These are phyloP conservation scores for Physcomitrium patens DNA, from an alignment of 225 moss, liverwort and hornwort genomes.

Conservation along the genomic window DNA sequence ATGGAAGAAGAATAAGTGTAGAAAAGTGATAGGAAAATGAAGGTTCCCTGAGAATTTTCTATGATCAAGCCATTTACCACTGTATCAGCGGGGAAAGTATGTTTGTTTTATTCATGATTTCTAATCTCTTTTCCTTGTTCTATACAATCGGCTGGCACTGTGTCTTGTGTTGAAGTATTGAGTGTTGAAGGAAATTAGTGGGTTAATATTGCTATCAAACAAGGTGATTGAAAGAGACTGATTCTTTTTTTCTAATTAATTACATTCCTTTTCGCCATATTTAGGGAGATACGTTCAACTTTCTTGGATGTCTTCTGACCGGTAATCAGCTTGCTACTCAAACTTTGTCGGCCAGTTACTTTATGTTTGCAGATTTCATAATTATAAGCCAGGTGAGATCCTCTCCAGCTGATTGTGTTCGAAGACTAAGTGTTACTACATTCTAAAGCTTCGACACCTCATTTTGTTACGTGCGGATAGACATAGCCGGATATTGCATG, in stretches of 20 bases:
- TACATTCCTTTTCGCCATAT: constrained; percentile 24
- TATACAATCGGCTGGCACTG: no score
- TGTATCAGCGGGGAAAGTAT: no score
- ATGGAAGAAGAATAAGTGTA: not conserved
- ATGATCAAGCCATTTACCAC: no score
- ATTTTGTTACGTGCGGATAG: not conserved
- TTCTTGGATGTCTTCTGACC: constrained; percentile 85
- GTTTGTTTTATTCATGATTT: no score
- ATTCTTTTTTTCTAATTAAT: not conserved
- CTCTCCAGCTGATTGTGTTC: constrained; percentile 18
- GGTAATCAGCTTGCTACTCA: constrained; percentile 87
- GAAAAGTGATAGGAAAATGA: not conserved
- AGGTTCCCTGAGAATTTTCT: no score
- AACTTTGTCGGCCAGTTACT: constrained; percentile 82
- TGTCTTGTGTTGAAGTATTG: no score
- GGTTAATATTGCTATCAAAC: no score
- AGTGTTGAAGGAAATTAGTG: no score
- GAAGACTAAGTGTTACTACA: not conserved
- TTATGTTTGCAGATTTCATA: constrained; percentile 71
- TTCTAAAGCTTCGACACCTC: not conserved
- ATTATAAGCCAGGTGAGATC: constrained; percentile 80
- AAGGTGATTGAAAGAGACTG: no score
- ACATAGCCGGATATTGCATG: not conserved
- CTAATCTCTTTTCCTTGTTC: no score
- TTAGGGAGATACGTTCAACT: constrained; percentile 88